These are phyloP conservation scores for Fusarium equiseti DNA, from an alignment of 2,329 filamentous ascomycete genomes.

Conservation along the genomic window DNA sequence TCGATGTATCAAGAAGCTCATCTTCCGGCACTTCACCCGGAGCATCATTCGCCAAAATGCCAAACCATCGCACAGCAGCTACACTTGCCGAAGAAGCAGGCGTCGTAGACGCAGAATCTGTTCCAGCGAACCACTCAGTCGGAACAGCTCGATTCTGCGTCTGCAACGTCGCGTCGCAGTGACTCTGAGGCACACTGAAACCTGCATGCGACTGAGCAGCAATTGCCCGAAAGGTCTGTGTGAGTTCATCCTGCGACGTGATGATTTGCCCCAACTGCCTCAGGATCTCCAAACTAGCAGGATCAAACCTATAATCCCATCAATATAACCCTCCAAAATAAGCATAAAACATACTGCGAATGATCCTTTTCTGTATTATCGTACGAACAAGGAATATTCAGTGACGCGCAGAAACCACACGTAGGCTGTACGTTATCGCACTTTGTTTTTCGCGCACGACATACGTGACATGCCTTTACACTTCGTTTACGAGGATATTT, in stretches of 20 bases:
- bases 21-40: slow-evolving; percentile 13
- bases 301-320: slow-evolving; percentile 48
- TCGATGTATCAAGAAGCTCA: slow-evolving; percentile 13
- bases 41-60: slow-evolving; percentile 40
- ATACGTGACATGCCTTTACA: slow-evolving; percentile 53
- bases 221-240: slow-evolving; percentile 30
- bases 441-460: slow-evolving; percentile 54
- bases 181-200: not conserved
- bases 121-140: slow-evolving; percentile 11
- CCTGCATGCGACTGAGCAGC: not conserved
- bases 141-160: not conserved
- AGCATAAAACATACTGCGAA: slow-evolving; percentile 39
- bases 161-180: slow-evolving; percentile 5
- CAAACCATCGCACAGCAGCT: slow-evolving; percentile 46
- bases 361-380: slow-evolving; percentile 45
- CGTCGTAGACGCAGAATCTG: slow-evolving; percentile 38
- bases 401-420: slow-evolving; percentile 52
- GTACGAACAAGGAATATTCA: slow-evolving; percentile 52
- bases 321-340: not conserved
- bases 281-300: slow-evolving; percentile 53
- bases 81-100: slow-evolving; percentile 42
- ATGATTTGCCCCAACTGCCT: slow-evolving; percentile 42
- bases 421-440: slow-evolving; percentile 54
- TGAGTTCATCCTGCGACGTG: slow-evolving; percentile 38
- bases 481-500: slow-evolving; percentile 51